Conservation (phyloP, 345 rosid genomes). For the Isatis tinctoria region DNA sequence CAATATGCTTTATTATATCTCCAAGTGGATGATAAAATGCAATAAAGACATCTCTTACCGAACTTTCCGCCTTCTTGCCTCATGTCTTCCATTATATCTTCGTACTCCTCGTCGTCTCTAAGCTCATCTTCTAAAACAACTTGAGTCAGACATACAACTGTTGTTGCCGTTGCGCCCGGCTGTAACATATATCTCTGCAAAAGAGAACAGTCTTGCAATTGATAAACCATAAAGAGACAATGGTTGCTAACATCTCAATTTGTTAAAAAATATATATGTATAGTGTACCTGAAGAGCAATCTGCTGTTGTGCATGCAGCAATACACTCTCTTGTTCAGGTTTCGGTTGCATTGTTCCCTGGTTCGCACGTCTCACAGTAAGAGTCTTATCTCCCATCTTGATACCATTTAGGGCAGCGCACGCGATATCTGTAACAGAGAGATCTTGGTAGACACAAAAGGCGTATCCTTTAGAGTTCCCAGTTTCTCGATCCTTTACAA, state of each 20-base stretch:
- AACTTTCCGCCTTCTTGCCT: conserved; percentile 81
- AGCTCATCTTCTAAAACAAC: conserved; percentile 82
- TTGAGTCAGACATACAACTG: conserved; percentile 86
- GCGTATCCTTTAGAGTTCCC: conserved; percentile 96
- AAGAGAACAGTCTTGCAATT: not conserved
- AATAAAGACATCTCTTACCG: conserved; percentile 42
- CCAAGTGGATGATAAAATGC: not conserved
- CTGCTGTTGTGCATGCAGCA: conserved; percentile 92
- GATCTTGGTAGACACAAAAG: conserved; percentile 84
- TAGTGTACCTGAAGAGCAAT: conserved; percentile 74
- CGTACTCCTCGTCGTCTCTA: conserved; percentile 76
- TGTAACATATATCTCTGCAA: conserved; percentile 73
- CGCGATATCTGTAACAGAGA: conserved; percentile 82
- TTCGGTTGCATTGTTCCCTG: conserved; percentile 83
- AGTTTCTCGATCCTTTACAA: conserved; percentile 90
- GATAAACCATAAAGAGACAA: not conserved
- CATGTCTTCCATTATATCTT: conserved; percentile 93
- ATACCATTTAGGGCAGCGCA: conserved; percentile 92
- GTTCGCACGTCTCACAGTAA: conserved; percentile 91
- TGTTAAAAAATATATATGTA: not conserved
- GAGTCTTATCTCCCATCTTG: conserved; percentile 94
- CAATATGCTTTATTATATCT: conserved; percentile 27
- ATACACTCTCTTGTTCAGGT: conserved; percentile 81
- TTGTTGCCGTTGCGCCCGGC: conserved; percentile 65
- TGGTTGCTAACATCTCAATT: not conserved